phyloP scores from a whole-genome alignment of 2,329 filamentous ascomycete species.

The Aspergillus aculeatinus region DNA sequence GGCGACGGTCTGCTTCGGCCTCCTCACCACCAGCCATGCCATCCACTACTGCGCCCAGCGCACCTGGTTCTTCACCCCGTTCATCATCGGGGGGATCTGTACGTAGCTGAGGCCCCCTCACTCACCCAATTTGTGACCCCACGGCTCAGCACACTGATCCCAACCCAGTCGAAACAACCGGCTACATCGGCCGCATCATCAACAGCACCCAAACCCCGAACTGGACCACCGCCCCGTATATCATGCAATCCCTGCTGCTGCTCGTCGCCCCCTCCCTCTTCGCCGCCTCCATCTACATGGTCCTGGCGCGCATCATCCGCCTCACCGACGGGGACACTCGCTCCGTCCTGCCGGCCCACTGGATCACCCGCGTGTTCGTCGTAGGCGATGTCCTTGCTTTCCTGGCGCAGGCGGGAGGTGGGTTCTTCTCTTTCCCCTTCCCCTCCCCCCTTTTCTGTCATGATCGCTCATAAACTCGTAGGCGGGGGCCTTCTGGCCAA shows the following conservation, averaged over 20 bases:
- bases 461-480: background rate
- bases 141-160: too few relatives aligned
- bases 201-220: background rate
- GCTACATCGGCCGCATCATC: background rate
- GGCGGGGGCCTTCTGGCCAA: background rate
- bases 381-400: background rate
- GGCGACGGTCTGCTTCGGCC: background rate
- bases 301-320: background rate
- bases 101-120: background rate
- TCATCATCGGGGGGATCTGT: background rate
- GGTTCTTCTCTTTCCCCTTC: background rate
- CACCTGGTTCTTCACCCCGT: slow-evolving; percentile 3
- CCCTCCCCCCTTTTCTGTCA: too few relatives aligned
- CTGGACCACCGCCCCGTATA: background rate
- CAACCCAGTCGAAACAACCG: background rate
- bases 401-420: background rate
- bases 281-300: too few relatives aligned
- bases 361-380: background rate
- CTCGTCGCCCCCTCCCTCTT: background rate
- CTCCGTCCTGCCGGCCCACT: background rate
- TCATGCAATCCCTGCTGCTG: background rate
- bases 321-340: background rate
- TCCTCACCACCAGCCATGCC: background rate
- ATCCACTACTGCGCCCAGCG: slow-evolving; percentile 2
- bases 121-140: too few relatives aligned